phyloP scores from a whole-genome alignment of 1,139 yeast species.

The Saccharomyces hybrid region DNA sequence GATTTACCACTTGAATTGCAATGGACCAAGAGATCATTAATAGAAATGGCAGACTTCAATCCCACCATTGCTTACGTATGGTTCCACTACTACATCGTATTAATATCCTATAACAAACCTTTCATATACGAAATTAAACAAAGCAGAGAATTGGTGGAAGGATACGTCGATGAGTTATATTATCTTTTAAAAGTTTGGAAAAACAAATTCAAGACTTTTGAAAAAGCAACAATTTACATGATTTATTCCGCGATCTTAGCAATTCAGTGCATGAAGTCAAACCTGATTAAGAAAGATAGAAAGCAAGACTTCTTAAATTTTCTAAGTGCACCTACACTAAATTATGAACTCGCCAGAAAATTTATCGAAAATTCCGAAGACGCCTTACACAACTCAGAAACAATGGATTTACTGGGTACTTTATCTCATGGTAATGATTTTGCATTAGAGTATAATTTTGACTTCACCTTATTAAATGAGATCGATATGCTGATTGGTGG shows the following conservation, averaged over 20 bases:
- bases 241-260: constrained; percentile 25
- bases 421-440: constrained; percentile 27
- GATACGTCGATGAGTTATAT: constrained; percentile 31
- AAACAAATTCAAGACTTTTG: constrained; percentile 28
- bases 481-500: constrained; percentile 26
- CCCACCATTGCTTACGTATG: constrained; percentile 48
- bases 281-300: constrained; percentile 15
- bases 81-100: constrained; percentile 49
- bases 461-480: constrained; percentile 27
- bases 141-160: constrained; percentile 22
- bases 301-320: constrained; percentile 16
- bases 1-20: constrained; percentile 39
- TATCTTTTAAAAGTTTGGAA: constrained; percentile 29
- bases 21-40: constrained; percentile 40
- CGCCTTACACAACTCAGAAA: constrained; percentile 15
- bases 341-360: constrained; percentile 25
- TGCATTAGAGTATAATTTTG: constrained; percentile 27
- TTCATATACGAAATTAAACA: constrained; percentile 34
- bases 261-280: constrained; percentile 24
- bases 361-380: constrained; percentile 19
- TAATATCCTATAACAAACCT: constrained; percentile 51
- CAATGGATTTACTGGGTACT: constrained; percentile 22
- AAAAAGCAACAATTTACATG: constrained; percentile 25
- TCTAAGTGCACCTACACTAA: constrained; percentile 19
- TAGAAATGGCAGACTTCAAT: constrained; percentile 37